Evolutionary conservation across 2,329 filamentous ascomycete genomes (phyloP).

Genomic region (Aspergillus candidus): DNA sequence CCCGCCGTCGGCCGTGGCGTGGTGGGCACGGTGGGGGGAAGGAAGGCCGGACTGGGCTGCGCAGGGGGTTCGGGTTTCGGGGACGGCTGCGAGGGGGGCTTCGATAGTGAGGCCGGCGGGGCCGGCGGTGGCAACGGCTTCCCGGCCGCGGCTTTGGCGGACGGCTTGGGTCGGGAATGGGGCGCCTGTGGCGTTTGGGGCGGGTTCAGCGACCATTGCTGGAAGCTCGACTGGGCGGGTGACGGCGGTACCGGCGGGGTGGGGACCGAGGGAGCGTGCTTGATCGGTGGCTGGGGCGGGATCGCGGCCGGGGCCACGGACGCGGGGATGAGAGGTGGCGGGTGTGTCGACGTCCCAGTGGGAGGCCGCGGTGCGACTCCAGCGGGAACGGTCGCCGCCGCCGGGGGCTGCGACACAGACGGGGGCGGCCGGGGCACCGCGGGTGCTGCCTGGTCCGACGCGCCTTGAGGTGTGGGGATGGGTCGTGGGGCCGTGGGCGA

Average conservation of each 20-base stretch:
- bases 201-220: constrained; percentile 33
- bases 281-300: constrained; percentile 11
- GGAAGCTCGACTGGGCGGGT: constrained; percentile 28
- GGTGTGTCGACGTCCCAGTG: no score
- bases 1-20: constrained; percentile 21
- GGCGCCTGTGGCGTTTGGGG: constrained; percentile 27
- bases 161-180: constrained; percentile 13
- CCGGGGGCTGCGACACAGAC: no score
- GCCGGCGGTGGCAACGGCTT: constrained; percentile 15
- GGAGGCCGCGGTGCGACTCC: no score
- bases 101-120: no score
- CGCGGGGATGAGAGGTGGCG: no score
- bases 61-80: constrained; percentile 11
- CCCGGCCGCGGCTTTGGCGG: constrained; percentile 11
- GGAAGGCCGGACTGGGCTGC: constrained; percentile 3
- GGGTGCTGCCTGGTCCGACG: no score
- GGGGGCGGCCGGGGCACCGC: no score
- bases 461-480: no score
- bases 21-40: constrained; percentile 15
- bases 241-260: constrained; percentile 14
- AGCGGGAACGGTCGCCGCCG: no score
- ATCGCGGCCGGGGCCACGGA: no score
- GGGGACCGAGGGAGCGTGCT: constrained; percentile 10
- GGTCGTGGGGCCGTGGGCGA: no score
- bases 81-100: constrained; percentile 11